Evolutionary conservation across 805 yeast genomes (phyloP).

Genomic region (Wickerhamomyces subpelliculosus): DNA sequence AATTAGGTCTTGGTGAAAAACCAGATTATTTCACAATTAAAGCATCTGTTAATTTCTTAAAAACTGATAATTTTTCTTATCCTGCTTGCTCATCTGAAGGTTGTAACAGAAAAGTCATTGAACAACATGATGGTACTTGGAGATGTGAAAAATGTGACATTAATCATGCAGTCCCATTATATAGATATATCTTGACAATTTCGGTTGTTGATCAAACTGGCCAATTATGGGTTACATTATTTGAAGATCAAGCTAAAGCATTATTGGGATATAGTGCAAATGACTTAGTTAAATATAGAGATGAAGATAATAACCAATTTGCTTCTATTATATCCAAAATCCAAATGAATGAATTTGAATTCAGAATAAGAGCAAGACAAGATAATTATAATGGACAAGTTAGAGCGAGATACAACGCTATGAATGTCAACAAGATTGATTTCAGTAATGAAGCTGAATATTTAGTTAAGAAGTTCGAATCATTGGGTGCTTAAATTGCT

Average conservation of each 20-base stretch:
- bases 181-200: conserved; percentile 73
- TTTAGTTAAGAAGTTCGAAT: conserved; percentile 33
- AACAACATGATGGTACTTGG: conserved; percentile 71
- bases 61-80: conserved; percentile 73
- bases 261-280: conserved; percentile 64
- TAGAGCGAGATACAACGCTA: conserved; percentile 68
- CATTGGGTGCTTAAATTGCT: conserved; percentile 9
- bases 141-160: conserved; percentile 89
- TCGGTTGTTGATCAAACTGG: conserved; percentile 78
- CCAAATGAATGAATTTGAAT: conserved; percentile 62
- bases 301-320: conserved; percentile 41
- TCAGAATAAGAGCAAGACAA: conserved; percentile 75
- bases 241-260: conserved; percentile 75
- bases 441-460: conserved; percentile 54
- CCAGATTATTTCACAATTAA: conserved; percentile 74
- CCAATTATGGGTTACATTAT: conserved; percentile 78
- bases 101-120: conserved; percentile 81
- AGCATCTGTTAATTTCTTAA: conserved; percentile 66
- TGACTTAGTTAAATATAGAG: conserved; percentile 38
- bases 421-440: conserved; percentile 45
- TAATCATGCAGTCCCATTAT: conserved; percentile 58
- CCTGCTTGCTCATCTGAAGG: conserved; percentile 78
- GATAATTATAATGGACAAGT: conserved; percentile 78
- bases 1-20: conserved; percentile 66
- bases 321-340: conserved; percentile 37